phyloP scores from a whole-genome alignment of 176 grass and related monocot species.

The Cenchrus fungigraminus region DNA sequence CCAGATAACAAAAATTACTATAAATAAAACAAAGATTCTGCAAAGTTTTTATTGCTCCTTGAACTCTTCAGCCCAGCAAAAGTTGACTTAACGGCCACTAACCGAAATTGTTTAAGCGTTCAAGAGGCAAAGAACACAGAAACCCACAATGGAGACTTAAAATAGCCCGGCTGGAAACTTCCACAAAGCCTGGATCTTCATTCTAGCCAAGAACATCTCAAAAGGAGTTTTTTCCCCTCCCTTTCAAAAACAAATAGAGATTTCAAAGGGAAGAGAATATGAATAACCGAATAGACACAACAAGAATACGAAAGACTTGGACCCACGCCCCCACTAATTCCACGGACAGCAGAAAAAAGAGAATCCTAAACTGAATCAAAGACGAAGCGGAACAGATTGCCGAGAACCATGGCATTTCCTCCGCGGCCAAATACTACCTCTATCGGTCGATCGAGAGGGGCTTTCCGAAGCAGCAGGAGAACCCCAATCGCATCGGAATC shows the following conservation, averaged over 20 bases:
- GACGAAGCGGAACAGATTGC: constrained; percentile 15
- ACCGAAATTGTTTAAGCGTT: constrained; percentile 32
- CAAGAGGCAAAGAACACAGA: constrained; percentile 42
- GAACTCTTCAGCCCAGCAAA: constrained; percentile 49
- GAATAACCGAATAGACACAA: background rate
- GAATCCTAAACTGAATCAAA: background rate
- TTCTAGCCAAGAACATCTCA: constrained; percentile 21
- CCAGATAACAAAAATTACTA: constrained; percentile 35
- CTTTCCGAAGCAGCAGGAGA: background rate
- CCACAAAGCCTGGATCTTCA: constrained; percentile 41
- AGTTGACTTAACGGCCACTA: constrained; percentile 54
- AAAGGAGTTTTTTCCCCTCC: background rate
- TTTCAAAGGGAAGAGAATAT: constrained; percentile 7
- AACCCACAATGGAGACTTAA: constrained; percentile 41
- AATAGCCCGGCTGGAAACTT: constrained; percentile 23
- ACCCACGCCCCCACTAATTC: constrained; percentile 34
- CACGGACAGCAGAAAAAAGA: background rate
- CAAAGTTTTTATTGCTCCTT: constrained; percentile 41
- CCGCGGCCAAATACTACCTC: constrained; percentile 10
- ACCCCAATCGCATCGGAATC: constrained; percentile 12
- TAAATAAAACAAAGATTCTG: constrained; percentile 47
- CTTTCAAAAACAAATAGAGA: background rate
- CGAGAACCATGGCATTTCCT: constrained; percentile 25
- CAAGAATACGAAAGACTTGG: constrained; percentile 33
- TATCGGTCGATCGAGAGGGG: constrained; percentile 31